Conservation (phyloP, 148 eudicot genomes). For the Silene uniflora region DNA sequence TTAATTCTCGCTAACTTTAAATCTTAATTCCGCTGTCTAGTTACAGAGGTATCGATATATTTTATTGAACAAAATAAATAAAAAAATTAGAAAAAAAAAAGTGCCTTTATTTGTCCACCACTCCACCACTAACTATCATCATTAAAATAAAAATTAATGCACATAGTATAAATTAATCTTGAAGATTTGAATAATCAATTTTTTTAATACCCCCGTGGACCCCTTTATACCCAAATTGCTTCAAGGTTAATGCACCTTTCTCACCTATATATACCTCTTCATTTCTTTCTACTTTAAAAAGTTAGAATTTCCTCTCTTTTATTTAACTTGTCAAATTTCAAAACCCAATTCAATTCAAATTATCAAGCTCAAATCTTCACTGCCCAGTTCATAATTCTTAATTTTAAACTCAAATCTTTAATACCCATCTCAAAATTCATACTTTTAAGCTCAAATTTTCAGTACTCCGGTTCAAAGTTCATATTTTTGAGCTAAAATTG, state of each 20-base stretch:
- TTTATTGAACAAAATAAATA: no score
- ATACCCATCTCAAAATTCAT: constrained; percentile 2
- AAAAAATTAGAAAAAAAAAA: neutral
- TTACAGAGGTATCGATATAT: no score
- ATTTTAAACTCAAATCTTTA: neutral
- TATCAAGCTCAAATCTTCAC: neutral
- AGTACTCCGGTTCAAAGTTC: neutral
- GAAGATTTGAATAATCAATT: constrained; percentile 22
- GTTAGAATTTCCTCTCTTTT: neutral
- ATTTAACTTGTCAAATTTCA: neutral
- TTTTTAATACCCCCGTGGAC: neutral
- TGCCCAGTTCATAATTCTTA: constrained; percentile 1
- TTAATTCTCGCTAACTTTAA: no score
- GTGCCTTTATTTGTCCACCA: constrained; percentile 3
- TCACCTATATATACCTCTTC: constrained; percentile 16
- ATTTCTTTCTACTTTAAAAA: constrained; percentile 2
- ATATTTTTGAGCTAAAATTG: neutral
- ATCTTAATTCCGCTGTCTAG: no score
- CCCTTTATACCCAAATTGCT: neutral
- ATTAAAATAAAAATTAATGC: neutral
- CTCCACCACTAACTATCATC: constrained; percentile 11
- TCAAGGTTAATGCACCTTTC: constrained; percentile 5
- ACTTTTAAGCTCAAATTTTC: neutral
- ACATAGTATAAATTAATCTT: neutral
- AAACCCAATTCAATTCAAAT: constrained; percentile 1